Percentiles rank a stretch among this genome's conserved stretches.
phyloP scores from a whole-genome alignment of 2,329 filamentous ascomycete genomes.

The Emmonsiellopsis sp. region DNA sequence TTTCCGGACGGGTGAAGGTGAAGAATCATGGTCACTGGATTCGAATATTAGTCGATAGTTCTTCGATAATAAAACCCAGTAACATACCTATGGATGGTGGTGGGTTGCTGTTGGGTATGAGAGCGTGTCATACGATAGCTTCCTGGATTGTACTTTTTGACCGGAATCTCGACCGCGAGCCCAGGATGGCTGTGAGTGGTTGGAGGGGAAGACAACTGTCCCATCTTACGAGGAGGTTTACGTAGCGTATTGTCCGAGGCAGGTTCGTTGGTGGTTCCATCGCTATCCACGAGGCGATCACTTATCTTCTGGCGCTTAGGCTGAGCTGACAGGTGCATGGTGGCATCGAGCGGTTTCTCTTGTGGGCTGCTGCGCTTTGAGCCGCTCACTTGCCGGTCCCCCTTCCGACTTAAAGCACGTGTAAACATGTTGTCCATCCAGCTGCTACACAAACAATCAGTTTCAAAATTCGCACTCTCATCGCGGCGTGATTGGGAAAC shows the following conservation, averaged over 20 bases:
- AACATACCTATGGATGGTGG: slow-evolving; percentile 10
- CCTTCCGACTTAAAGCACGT: not conserved
- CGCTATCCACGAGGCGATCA: slow-evolving; percentile 6
- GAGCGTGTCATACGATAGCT: slow-evolving; percentile 23
- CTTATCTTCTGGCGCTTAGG: slow-evolving; percentile 10
- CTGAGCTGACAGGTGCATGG: not conserved
- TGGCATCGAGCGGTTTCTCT: not conserved
- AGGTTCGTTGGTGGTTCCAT: not conserved
- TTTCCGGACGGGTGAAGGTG: not conserved
- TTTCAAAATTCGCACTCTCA: not conserved
- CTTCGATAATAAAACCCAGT: not conserved
- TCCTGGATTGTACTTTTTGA: slow-evolving; percentile 17
- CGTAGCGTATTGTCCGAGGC: not conserved
- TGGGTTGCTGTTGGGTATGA: slow-evolving; percentile 12
- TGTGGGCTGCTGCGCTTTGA: slow-evolving; percentile 21
- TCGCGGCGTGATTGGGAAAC: slow-evolving; percentile 1
- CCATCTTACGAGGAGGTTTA: not conserved
- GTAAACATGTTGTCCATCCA: slow-evolving; percentile 27
- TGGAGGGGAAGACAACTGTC: not conserved
- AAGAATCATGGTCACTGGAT: slow-evolving; percentile 2
- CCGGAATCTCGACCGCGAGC: slow-evolving; percentile 19
- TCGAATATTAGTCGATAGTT: slow-evolving; percentile 11
- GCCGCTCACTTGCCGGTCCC: slow-evolving; percentile 6
- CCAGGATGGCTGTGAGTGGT: slow-evolving; percentile 7
- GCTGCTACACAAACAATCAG: slow-evolving; percentile 14